Percentiles rank a stretch among this genome's conserved stretches.
phyloP scores from a whole-genome alignment of 192 early-diverging fungal genomes.

The Mortierella alpina region DNA sequence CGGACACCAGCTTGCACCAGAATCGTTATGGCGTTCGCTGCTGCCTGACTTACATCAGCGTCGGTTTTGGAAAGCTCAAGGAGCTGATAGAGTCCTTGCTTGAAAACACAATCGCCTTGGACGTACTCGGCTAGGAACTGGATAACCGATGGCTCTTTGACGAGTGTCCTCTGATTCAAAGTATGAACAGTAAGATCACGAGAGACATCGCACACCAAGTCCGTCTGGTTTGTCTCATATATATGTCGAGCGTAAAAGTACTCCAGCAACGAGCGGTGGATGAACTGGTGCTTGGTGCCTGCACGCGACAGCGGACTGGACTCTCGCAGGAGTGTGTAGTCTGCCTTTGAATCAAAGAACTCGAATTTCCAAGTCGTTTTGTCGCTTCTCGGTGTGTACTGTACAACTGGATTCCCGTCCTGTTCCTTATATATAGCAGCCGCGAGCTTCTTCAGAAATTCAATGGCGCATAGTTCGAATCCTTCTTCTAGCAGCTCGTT shows the following conservation, averaged over 20 bases:
- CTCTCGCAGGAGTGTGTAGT: not conserved
- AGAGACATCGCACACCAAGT: too few relatives aligned
- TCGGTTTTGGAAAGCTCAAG: not conserved
- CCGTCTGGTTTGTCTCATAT: too few relatives aligned
- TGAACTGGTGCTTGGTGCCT: not conserved
- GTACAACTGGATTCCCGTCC: constrained; percentile 5
- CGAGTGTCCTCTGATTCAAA: not conserved
- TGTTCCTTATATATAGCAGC: not conserved
- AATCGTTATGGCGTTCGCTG: constrained; percentile 1
- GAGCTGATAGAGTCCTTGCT: not conserved
- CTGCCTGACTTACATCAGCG: not conserved
- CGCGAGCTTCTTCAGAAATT: constrained; percentile 6
- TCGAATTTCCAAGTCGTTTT: not conserved
- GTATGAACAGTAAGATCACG: too few relatives aligned
- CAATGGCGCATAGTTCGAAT: not conserved
- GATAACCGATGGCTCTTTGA: constrained; percentile 6
- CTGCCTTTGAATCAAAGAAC: not conserved
- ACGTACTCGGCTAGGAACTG: too few relatives aligned
- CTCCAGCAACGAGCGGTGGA: constrained; percentile 2
- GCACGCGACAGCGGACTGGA: not conserved
- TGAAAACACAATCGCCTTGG: not conserved
- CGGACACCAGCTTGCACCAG: not conserved
- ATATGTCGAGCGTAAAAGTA: not conserved
- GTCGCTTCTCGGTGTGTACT: not conserved
- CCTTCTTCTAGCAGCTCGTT: not conserved